phyloP scores from a whole-genome alignment of 192 early-diverging fungal species.

The Backusella westeae region DNA sequence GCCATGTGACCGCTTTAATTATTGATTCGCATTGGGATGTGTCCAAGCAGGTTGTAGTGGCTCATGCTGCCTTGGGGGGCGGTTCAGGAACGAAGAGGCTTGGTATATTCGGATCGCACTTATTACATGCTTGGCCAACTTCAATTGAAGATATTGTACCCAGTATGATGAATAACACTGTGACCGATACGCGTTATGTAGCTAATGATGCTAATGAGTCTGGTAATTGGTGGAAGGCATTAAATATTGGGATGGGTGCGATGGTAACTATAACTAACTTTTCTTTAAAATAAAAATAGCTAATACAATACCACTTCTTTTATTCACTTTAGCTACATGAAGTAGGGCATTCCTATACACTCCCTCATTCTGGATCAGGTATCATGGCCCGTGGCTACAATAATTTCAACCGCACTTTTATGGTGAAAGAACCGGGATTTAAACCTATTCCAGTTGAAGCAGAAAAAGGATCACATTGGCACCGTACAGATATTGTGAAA shows the following conservation, averaged over 20 bases:
- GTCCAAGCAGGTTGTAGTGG: slow-evolving; percentile 44
- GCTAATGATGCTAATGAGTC: slow-evolving; percentile 63
- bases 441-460: slow-evolving; percentile 46
- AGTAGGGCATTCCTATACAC: slow-evolving; percentile 61
- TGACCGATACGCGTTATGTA: slow-evolving; percentile 50
- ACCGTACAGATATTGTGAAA: slow-evolving; percentile 57
- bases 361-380: slow-evolving; percentile 47
- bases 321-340: slow-evolving; percentile 49
- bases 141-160: slow-evolving; percentile 56
- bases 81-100: slow-evolving; percentile 46
- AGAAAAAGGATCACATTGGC: slow-evolving; percentile 68
- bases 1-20: slow-evolving; percentile 55
- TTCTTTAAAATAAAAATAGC: neutral
- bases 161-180: slow-evolving; percentile 55
- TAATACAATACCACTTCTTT: neutral
- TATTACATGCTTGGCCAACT: slow-evolving; percentile 60
- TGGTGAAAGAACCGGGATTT: slow-evolving; percentile 52
- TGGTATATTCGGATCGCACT: slow-evolving; percentile 71
- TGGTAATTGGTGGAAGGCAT: slow-evolving; percentile 58
- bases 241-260: slow-evolving; percentile 70
- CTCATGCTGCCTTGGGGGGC: slow-evolving; percentile 67
- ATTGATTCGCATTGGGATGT: slow-evolving; percentile 61
- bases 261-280: slow-evolving; percentile 31
- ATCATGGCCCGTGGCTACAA: slow-evolving; percentile 67
- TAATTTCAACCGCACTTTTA: slow-evolving; percentile 66